Evolutionary conservation across 2,329 filamentous ascomycete genomes (phyloP), one percentile per base, ranked within the genome.

Genomic region (Colletotrichum scovillei): DNA sequence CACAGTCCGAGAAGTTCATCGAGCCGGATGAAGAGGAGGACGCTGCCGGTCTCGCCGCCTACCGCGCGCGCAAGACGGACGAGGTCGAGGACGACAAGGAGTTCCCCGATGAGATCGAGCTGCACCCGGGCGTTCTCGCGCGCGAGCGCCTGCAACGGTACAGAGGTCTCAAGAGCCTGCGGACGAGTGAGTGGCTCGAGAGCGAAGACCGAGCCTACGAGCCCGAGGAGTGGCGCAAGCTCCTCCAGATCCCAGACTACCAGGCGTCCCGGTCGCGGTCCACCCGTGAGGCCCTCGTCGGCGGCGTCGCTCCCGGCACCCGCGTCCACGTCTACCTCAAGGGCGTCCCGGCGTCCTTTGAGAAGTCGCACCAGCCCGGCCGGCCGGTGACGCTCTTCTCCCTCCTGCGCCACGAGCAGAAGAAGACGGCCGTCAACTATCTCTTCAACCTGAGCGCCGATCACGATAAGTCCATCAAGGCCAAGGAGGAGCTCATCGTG

Each of bases 81-180:
- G 96, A 98, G 77, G 94, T 92, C 4, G 90, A 95, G 63, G 95
- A 98, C 16, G 97, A 99, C 82, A 90, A 94, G 67, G 96, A 98
- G 81, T 99, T 98, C 82, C 97, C 97, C 0, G 97, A 99, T 76
- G 97, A 99, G 82, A 97, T 99, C 71, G 97, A 99, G 82, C 87
- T 99, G 66, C 94, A 94, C 76, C 97, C 97, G 0, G 90, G 96
- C 66, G 94, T 97, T 4, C 88, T 94, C 57, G 97, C 97, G 0
- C 88, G 94, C 64, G 97, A 99, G 83, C 90, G 97, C 57, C 86
- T 99, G 67, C 91, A 93, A 9, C 91, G 94, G 73, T 99, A 98
- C 84, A 89, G 97, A 79, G 97, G 97, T 55, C 84, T 99, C 76
- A 99, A 98, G 88, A 98, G 94, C 80, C 83, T 98, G 74, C 92